Base-by-base conservation (phyloP, 78 protist genomes). In the Speleostelium caveatum region DNA sequence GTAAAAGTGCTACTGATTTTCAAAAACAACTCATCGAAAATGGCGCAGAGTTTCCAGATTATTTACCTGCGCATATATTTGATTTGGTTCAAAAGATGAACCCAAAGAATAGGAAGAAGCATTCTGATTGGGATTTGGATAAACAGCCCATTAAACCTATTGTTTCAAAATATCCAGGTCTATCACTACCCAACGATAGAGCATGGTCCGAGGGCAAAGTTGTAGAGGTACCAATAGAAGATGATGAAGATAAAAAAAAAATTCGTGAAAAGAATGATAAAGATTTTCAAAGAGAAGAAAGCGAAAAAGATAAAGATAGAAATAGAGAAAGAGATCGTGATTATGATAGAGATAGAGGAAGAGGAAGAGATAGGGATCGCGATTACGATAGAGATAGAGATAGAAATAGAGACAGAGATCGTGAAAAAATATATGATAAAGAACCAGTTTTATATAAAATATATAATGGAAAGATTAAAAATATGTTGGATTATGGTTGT, bases 401-500 rank as follows among this genome's bases (percentile, higher is more conserved):
- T 53, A 65, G 68, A 19, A 53, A 78, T 45, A 35, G 65, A 21
- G 33, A 56, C 2, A 78, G 78, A 58, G 85, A 72, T 45, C 21
- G 78, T 5, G 45, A 59, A 0, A 66, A 33, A 33, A 41, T 38
- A 30, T 19, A 38, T 3, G 96, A 92, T 42, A 78, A 66, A 38
- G 96, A 93, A 56, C 95, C 97, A 35, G 67, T 71, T n/a, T 22
- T 80, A n/a, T 92, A 92, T 22, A 75, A 80, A 53, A 77, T 96
- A 10, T 96, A 96, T 78, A 75, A 56, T 41, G 98, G 97, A 26
- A 77, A 26, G 12, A 92, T 97, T 3, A 22, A 91, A 3, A 56
- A 62, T 12, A 79, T 95, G 21, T 89, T 65, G 85, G 97, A 94
- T 51, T 96, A 95, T 77, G 98, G 98, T 1, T 66, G 66, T 35